These are phyloP conservation scores for Barbarea vulgaris DNA, from an alignment of 345 rosid species.

Conservation along the genomic window DNA sequence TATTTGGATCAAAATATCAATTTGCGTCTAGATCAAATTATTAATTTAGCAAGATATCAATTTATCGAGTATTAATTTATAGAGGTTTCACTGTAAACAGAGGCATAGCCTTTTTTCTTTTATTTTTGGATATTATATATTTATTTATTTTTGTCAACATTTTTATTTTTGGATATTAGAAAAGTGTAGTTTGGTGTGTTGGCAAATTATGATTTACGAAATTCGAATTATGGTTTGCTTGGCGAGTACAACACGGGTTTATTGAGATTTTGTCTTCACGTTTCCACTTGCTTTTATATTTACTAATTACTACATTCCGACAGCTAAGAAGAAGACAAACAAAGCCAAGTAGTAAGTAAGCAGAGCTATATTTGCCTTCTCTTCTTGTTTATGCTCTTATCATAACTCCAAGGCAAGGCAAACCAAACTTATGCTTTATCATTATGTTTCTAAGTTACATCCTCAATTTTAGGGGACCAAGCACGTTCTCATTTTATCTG, in stretches of 20 bases:
- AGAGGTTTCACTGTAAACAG: too few relatives aligned
- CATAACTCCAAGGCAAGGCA: slow-evolving; percentile 29
- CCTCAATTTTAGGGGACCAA: neutral
- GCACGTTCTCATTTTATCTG: neutral
- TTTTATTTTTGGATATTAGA: neutral
- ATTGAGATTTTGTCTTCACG: slow-evolving; percentile 31
- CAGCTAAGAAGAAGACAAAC: slow-evolving; percentile 12
- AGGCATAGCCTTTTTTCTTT: too few relatives aligned
- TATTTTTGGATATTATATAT: too few relatives aligned
- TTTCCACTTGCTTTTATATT: slow-evolving; percentile 25
- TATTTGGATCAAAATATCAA: too few relatives aligned
- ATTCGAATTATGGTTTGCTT: slow-evolving; percentile 24
- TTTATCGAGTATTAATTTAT: too few relatives aligned
- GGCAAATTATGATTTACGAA: slow-evolving; percentile 21
- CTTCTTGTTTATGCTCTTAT: slow-evolving; percentile 19
- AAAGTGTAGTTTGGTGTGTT: slow-evolving; percentile 23
- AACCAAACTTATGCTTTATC: neutral
- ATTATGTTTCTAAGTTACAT: neutral
- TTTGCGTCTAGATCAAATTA: too few relatives aligned
- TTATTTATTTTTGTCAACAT: too few relatives aligned
- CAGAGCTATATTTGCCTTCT: slow-evolving; percentile 10
- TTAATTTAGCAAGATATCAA: too few relatives aligned
- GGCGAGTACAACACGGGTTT: slow-evolving; percentile 37
- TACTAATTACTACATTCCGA: slow-evolving; percentile 27
- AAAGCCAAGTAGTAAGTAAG: neutral